Evolutionary conservation across 2,329 filamentous ascomycete genomes (phyloP).

Genomic region (Calonectria leucothoes): DNA sequence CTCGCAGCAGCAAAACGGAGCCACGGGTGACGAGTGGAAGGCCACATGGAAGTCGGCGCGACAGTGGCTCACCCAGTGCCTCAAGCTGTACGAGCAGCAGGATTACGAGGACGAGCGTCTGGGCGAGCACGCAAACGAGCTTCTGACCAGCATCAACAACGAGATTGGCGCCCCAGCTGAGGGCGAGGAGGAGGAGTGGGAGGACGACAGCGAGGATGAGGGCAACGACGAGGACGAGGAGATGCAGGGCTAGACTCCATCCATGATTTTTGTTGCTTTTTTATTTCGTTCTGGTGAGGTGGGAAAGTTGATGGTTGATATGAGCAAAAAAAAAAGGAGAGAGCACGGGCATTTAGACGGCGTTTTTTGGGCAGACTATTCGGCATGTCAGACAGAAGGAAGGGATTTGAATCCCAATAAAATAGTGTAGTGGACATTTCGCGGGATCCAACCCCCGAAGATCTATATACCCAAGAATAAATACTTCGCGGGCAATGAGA

Average conservation of each 20-base stretch:
- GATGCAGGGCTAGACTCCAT: slow-evolving; percentile 60
- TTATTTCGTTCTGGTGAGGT: too few relatives aligned
- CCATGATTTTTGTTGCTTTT: slow-evolving; percentile 36
- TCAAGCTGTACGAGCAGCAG: slow-evolving; percentile 81
- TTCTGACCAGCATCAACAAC: slow-evolving; percentile 72
- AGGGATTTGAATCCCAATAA: slow-evolving; percentile 27
- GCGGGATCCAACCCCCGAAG: slow-evolving; percentile 25
- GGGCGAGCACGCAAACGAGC: slow-evolving; percentile 79
- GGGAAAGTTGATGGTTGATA: slow-evolving; percentile 20
- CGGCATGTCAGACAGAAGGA: slow-evolving; percentile 35
- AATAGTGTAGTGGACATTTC: slow-evolving; percentile 33
- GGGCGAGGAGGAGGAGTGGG: slow-evolving; percentile 66
- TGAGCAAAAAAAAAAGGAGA: slow-evolving; percentile 19
- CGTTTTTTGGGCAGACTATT: slow-evolving; percentile 39
- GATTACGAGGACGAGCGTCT: slow-evolving; percentile 89
- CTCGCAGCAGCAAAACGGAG: slow-evolving; percentile 47
- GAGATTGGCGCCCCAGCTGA: slow-evolving; percentile 71
- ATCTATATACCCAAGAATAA: slow-evolving; percentile 34
- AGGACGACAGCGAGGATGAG: slow-evolving; percentile 64
- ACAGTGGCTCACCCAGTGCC: slow-evolving; percentile 84
- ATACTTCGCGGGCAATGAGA: slow-evolving; percentile 12
- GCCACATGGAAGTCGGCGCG: slow-evolving; percentile 78
- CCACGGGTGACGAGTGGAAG: slow-evolving; percentile 60
- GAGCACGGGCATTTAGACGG: slow-evolving; percentile 37
- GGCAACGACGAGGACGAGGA: slow-evolving; percentile 67